These are phyloP conservation scores for Aegilops sharonensis DNA, from an alignment of 176 grass and related monocot species.

Conservation along the genomic window DNA sequence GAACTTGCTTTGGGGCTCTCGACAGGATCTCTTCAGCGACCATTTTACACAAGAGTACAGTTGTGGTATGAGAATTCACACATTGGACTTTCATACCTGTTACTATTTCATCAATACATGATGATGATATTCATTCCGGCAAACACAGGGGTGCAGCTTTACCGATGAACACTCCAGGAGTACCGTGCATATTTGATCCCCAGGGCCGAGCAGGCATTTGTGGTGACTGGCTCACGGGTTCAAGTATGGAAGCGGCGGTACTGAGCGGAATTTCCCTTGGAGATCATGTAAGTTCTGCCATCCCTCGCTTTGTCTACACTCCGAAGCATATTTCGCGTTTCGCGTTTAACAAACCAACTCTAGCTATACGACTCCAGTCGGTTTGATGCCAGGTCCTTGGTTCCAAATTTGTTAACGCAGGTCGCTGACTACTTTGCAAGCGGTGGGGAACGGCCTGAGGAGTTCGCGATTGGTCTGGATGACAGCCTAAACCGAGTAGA, in stretches of 20 bases:
- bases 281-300: slow-evolving; percentile 57
- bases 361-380: neutral
- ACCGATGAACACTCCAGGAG: slow-evolving; percentile 72
- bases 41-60: slow-evolving; percentile 88
- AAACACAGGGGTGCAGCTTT: slow-evolving; percentile 84
- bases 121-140: slow-evolving; percentile 1
- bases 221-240: slow-evolving; percentile 91
- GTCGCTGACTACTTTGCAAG: slow-evolving; percentile 67
- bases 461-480: slow-evolving; percentile 67
- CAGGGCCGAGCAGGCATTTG: slow-evolving; percentile 91
- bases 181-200: slow-evolving; percentile 86
- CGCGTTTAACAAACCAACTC: neutral
- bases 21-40: slow-evolving; percentile 66
- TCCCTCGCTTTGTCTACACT: neutral
- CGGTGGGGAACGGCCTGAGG: slow-evolving; percentile 34
- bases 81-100: neutral
- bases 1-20: slow-evolving; percentile 79
- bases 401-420: slow-evolving; percentile 35
- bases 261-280: slow-evolving; percentile 83
- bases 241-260: slow-evolving; percentile 78
- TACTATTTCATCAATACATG: neutral
- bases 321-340: neutral
- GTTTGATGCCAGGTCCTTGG: neutral
- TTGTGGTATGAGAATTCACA: slow-evolving; percentile 56
- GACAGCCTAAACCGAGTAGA: slow-evolving; percentile 49